Evolutionary conservation across 768 basidiomycete species (phyloP), one percentile per base, ranked within the genome.

Genomic region (Grammothele lineata): DNA sequence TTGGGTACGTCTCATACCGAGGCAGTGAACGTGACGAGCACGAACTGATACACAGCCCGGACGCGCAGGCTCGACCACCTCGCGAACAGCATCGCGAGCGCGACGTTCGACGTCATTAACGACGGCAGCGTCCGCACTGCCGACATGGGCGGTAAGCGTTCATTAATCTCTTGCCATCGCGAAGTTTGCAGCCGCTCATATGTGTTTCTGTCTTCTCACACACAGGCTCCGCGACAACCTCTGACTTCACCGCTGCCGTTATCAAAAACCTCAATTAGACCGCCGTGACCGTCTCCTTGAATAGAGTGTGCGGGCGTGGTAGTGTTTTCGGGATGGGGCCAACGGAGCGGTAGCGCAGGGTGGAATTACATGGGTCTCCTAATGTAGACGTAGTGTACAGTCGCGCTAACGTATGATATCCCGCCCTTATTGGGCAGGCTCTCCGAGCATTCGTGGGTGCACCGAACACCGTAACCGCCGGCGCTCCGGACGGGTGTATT

Each of bases 71-170:
- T 98, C 46, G 92, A 97, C 67, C 68, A 81, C 54, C 85, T 95
- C 58, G 96, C 96, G 38, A 96, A 98, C 74, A 83, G 71, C 61
- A 96, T 99, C 62, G 92, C 96, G 24, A 75, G 78, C 42, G 87
- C 95, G 35, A 92, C 92, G 9, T 95, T 97, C 68, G 84, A 87
- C 56, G 92, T 97, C 56, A 89, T 98, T 61, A 84, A 88, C 63
- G 80, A 79, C 48, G 87, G 86, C 56, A 86, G 89, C 65, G 80
- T 95, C 64, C 80, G 87, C 65, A 99, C 95, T 25, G 85, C 90
- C 48, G 95, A 99, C 60, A 90, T 98, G 87, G 88, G 88, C 49
- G 94, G 93, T 88, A 69, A 68, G 82, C 74, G n/a, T 26, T 38
- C 26, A 40, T 27, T 8, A 30, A 18, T 18, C 24, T 10, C 33